A percentile compares a stretch with the other conserved stretches of the same genome.
phyloP scores from a whole-genome alignment of 2,329 filamentous ascomycete species.

The Helotiales sp. region DNA sequence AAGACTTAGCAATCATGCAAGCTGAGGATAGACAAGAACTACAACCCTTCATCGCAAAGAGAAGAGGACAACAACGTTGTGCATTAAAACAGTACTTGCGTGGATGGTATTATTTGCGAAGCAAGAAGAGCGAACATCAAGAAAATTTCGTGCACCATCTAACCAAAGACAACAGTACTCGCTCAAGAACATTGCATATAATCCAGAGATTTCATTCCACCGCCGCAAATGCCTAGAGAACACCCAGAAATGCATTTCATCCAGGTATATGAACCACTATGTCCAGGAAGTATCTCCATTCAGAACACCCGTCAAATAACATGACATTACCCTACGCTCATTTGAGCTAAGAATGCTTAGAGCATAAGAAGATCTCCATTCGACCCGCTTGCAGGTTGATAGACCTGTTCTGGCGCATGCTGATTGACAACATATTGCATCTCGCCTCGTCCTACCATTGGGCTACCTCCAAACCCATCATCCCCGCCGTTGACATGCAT shows the following conservation, averaged over 20 bases:
- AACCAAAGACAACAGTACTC: not conserved
- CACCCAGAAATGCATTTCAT: not conserved
- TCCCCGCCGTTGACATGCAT: slow-evolving; percentile 64
- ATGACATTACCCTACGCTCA: not conserved
- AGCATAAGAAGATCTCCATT: slow-evolving; percentile 73
- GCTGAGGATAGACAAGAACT: too few species aligned
- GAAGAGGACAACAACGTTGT: too few species aligned
- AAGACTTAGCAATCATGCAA: too few species aligned
- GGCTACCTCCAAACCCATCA: slow-evolving; percentile 61
- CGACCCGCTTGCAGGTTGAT: slow-evolving; percentile 64
- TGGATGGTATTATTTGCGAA: too few species aligned
- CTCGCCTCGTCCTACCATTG: slow-evolving; percentile 47
- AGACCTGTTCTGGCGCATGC: slow-evolving; percentile 73
- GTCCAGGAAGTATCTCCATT: not conserved
- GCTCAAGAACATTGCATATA: not conserved
- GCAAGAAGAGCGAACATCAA: too few species aligned
- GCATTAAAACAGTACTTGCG: too few species aligned
- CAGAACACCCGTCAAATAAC: not conserved
- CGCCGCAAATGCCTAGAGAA: not conserved
- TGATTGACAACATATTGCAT: slow-evolving; percentile 76
- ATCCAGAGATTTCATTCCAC: not conserved
- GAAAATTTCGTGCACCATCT: too few species aligned
- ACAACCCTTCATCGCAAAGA: too few species aligned
- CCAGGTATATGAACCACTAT: not conserved
- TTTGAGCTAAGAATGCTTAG: too few species aligned